phyloP scores from a whole-genome alignment of 139 green algal genomes.

The Chlorella sp. region DNA sequence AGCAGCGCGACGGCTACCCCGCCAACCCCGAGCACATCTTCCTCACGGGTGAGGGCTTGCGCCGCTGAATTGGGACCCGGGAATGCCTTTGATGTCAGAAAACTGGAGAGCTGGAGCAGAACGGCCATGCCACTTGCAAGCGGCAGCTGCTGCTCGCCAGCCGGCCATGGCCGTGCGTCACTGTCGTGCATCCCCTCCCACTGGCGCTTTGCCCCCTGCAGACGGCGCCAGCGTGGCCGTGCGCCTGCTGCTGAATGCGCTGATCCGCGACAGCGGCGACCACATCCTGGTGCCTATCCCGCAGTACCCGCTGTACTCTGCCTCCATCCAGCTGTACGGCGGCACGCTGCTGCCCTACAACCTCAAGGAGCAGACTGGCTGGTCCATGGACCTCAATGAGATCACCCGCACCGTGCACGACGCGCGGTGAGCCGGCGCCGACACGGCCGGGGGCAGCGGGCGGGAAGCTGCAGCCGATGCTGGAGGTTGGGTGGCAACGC shows the following conservation, averaged over 20 bases:
- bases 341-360: constrained; percentile 92
- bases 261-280: constrained; percentile 71
- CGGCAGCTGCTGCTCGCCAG: too few species aligned
- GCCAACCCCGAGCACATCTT: constrained; percentile 74
- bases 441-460: too few species aligned
- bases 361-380: constrained; percentile 87
- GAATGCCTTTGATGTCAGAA: too few species aligned
- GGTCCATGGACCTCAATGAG: constrained; percentile 79
- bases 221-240: constrained; percentile 85
- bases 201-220: constrained; percentile 1
- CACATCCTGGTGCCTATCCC: constrained; percentile 88
- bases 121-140: too few species aligned
- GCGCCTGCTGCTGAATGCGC: constrained; percentile 79
- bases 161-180: too few species aligned
- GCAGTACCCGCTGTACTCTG: constrained; percentile 88
- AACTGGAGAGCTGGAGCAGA: too few species aligned
- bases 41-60: constrained; percentile 45
- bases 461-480: too few species aligned
- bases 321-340: constrained; percentile 89
- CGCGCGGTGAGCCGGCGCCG: constrained; percentile 25
- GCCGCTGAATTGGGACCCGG: too few species aligned
- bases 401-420: constrained; percentile 48
- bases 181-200: neutral
- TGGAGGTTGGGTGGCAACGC: too few species aligned
- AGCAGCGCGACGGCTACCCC: constrained; percentile 80